These are phyloP conservation scores for Sclerotinia borealis DNA, from an alignment of 2,329 filamentous ascomycete genomes.

Conservation along the genomic window DNA sequence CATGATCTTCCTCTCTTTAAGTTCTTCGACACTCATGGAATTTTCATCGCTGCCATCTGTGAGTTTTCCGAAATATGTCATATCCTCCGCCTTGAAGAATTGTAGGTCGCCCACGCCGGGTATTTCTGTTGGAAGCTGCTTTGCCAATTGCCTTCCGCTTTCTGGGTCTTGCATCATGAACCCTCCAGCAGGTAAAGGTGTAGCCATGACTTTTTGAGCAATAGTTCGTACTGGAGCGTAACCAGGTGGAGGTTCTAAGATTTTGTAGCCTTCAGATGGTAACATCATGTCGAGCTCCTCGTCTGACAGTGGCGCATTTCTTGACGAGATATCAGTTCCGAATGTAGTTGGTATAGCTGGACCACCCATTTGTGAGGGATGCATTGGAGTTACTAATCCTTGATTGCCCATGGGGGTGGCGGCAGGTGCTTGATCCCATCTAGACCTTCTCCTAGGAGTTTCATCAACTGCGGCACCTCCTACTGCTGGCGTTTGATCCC, in stretches of 20 bases:
- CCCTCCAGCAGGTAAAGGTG: slow-evolving; percentile 67
- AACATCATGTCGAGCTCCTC: slow-evolving; percentile 92
- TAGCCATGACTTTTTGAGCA: slow-evolving; percentile 67
- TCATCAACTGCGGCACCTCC: slow-evolving; percentile 47
- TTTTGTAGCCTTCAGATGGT: slow-evolving; percentile 86
- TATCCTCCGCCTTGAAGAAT: slow-evolving; percentile 98
- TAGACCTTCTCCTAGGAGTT: slow-evolving; percentile 66
- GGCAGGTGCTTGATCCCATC: slow-evolving; percentile 87
- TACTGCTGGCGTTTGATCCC: slow-evolving; percentile 74
- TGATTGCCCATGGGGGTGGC: slow-evolving; percentile 69
- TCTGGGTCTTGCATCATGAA: slow-evolving; percentile 98
- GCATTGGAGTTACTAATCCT: slow-evolving; percentile 73
- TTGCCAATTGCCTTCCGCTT: slow-evolving; percentile 73
- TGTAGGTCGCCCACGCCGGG: slow-evolving; percentile 93
- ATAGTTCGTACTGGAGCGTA: slow-evolving; percentile 79
- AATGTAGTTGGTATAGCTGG: slow-evolving; percentile 56
- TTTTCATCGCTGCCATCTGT: slow-evolving; percentile 93
- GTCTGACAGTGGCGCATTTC: slow-evolving; percentile 79
- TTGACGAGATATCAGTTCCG: slow-evolving; percentile 72
- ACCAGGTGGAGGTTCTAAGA: slow-evolving; percentile 82
- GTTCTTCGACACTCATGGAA: slow-evolving; percentile 81
- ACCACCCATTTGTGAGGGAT: slow-evolving; percentile 55
- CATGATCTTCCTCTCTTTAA: slow-evolving; percentile 99
- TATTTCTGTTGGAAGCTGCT: slow-evolving; percentile 90
- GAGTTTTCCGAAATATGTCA: slow-evolving; percentile 97